These are phyloP conservation scores for Bauhinia variegata DNA, from an alignment of 306 rosid species.

Conservation along the genomic window DNA sequence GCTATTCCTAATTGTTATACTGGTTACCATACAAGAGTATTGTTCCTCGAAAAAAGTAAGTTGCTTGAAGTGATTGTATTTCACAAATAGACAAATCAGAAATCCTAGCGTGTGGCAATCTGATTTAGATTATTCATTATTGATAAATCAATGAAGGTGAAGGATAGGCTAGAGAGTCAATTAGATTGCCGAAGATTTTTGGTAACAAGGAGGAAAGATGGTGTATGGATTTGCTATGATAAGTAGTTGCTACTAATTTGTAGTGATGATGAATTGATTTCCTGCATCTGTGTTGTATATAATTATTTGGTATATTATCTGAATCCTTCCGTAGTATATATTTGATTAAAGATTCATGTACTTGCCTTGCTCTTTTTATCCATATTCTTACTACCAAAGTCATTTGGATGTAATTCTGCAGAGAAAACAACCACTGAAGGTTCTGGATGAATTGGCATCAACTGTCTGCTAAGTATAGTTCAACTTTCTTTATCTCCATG, in stretches of 20 bases:
- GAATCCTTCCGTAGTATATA: slow-evolving; percentile 14
- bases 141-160: slow-evolving; percentile 14
- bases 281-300: background rate
- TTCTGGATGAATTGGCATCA: slow-evolving; percentile 36
- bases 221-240: slow-evolving; percentile 6
- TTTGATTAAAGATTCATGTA: slow-evolving; percentile 12
- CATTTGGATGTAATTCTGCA: slow-evolving; percentile 37
- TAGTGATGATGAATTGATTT: slow-evolving; percentile 7
- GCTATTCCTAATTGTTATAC: slow-evolving; percentile 30
- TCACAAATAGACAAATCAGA: slow-evolving; percentile 36
- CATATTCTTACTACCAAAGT: slow-evolving; percentile 17
- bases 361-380: background rate
- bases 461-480: background rate
- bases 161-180: slow-evolving; percentile 14
- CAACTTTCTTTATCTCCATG: slow-evolving; percentile 26
- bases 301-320: background rate
- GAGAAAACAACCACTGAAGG: slow-evolving; percentile 47
- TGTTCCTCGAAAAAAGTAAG: slow-evolving; percentile 26
- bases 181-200: slow-evolving; percentile 18
- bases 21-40: slow-evolving; percentile 23
- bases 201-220: slow-evolving; percentile 12
- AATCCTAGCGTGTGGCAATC: slow-evolving; percentile 29
- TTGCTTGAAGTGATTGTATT: slow-evolving; percentile 32
- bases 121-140: slow-evolving; percentile 18
- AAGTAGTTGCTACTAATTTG: slow-evolving; percentile 2